A percentile compares a stretch with the other conserved stretches of the same genome.
Conservation (phyloP, 768 basidiomycete species). For the Collybia sp. region DNA sequence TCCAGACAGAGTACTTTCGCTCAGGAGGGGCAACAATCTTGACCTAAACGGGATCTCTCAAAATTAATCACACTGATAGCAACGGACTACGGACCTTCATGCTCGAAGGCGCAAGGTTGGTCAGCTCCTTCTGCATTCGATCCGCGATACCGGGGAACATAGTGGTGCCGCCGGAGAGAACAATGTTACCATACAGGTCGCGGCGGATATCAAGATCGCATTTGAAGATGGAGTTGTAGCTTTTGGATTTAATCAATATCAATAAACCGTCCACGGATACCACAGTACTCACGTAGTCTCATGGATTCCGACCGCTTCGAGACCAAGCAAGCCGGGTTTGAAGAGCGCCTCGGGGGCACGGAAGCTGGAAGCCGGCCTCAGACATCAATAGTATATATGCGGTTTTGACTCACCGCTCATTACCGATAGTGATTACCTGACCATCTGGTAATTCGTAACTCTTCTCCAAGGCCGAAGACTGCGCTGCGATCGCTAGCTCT, state of each 20-base stretch:
- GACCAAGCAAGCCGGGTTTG: constrained; percentile 87
- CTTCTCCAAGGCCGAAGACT: constrained; percentile 88
- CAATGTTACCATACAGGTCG: constrained; percentile 76
- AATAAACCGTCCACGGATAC: constrained; percentile 19
- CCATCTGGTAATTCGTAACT: constrained; percentile 90
- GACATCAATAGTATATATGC: constrained; percentile 51
- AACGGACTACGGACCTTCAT: constrained; percentile 61
- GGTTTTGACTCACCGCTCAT: constrained; percentile 82
- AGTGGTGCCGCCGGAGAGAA: constrained; percentile 85
- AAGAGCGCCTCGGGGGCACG: constrained; percentile 92
- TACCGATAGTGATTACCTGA: constrained; percentile 92
- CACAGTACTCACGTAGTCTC: constrained; percentile 63
- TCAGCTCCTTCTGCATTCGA: constrained; percentile 91
- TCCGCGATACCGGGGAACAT: constrained; percentile 97
- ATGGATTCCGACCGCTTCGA: constrained; percentile 89
- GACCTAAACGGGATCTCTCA: constrained; percentile 39
- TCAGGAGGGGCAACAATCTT: constrained; percentile 94
- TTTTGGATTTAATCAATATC: constrained; percentile 21
- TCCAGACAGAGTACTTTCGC: constrained; percentile 96
- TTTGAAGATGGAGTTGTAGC: constrained; percentile 79
- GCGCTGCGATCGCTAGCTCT: constrained; percentile 86
- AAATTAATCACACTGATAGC: neutral
- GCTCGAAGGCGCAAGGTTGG: constrained; percentile 76
- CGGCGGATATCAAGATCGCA: constrained; percentile 86
- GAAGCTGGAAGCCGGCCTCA: constrained; percentile 57